Conservation (phyloP, 2,329 filamentous ascomycete species). For the Clonostachys chloroleuca region DNA sequence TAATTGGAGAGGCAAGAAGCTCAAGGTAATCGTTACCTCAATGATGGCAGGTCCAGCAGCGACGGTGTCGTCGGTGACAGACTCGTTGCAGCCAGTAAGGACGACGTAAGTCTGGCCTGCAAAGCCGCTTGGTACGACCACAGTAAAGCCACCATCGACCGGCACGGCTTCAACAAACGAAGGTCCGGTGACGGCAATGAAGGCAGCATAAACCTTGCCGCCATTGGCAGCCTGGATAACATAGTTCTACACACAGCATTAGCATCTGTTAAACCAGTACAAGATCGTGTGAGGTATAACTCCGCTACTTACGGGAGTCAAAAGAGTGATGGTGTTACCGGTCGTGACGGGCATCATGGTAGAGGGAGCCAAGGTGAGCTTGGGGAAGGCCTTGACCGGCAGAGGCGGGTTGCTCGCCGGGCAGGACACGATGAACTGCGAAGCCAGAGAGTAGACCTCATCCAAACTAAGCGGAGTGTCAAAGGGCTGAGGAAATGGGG, state of each 20-base stretch:
- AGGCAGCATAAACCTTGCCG: constrained; percentile 21
- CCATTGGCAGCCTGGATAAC: constrained; percentile 14
- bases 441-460: constrained; percentile 60
- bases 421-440: constrained; percentile 55
- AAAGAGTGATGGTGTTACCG: constrained; percentile 15
- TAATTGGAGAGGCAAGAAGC: too few relatives aligned
- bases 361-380: constrained; percentile 25
- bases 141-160: constrained; percentile 13
- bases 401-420: constrained; percentile 48
- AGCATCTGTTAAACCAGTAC: neutral
- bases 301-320: constrained; percentile 13
- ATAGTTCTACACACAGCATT: constrained; percentile 4
- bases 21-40: constrained; percentile 9
- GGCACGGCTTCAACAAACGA: constrained; percentile 10
- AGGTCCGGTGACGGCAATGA: constrained; percentile 19
- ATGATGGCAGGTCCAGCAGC: constrained; percentile 29
- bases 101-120: constrained; percentile 34
- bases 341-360: constrained; percentile 10
- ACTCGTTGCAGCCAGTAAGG: constrained; percentile 25
- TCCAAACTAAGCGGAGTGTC: constrained; percentile 55
- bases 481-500: constrained; percentile 54
- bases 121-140: constrained; percentile 16
- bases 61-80: constrained; percentile 26
- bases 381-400: constrained; percentile 57
- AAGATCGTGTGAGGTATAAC: constrained; percentile 1